These are phyloP conservation scores for Pneumocystis canis DNA, from an alignment of 1,139 yeast genomes.

Conservation along the genomic window DNA sequence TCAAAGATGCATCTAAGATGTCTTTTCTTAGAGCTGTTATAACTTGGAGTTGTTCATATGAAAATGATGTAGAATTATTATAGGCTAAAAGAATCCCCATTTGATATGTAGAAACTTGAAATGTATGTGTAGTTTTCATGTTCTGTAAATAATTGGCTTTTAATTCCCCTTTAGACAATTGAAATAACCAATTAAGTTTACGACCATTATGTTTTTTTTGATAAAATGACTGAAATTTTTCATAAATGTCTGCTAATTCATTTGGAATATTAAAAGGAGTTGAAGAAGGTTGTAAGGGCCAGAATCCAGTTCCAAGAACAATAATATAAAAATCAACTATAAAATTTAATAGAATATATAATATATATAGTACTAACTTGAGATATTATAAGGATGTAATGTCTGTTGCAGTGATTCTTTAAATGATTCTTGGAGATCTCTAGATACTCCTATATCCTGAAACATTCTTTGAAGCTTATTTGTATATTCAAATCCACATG, in stretches of 20 bases:
- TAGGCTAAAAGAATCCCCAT: constrained; percentile 71
- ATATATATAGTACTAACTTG: constrained; percentile 32
- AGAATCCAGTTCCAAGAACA: constrained; percentile 73
- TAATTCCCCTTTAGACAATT: constrained; percentile 81
- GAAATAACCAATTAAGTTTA: constrained; percentile 91
- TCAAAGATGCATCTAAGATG: constrained; percentile 56
- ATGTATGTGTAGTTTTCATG: constrained; percentile 55
- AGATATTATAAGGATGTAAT: constrained; percentile 23
- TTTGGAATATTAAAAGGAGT: constrained; percentile 42
- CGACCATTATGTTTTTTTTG: constrained; percentile 70
- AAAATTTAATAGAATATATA: constrained; percentile 11
- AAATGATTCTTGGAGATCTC: constrained; percentile 57
- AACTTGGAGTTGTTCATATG: constrained; percentile 47
- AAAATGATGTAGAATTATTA: constrained; percentile 48
- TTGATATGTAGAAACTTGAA: constrained; percentile 75
- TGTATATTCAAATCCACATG: constrained; percentile 84
- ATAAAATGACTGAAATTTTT: constrained; percentile 55
- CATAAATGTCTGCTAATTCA: constrained; percentile 49
- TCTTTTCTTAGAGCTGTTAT: constrained; percentile 55
- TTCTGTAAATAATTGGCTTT: constrained; percentile 74
- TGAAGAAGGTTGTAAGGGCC: constrained; percentile 58
- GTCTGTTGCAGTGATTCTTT: constrained; percentile 35
- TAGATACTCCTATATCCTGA: constrained; percentile 79
- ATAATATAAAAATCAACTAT: constrained; percentile 45
- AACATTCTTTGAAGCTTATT: constrained; percentile 93